Percentiles rank a stretch among this genome's conserved stretches.
Conservation (phyloP, 305 asterid species). For the Ilex paraguariensis region DNA sequence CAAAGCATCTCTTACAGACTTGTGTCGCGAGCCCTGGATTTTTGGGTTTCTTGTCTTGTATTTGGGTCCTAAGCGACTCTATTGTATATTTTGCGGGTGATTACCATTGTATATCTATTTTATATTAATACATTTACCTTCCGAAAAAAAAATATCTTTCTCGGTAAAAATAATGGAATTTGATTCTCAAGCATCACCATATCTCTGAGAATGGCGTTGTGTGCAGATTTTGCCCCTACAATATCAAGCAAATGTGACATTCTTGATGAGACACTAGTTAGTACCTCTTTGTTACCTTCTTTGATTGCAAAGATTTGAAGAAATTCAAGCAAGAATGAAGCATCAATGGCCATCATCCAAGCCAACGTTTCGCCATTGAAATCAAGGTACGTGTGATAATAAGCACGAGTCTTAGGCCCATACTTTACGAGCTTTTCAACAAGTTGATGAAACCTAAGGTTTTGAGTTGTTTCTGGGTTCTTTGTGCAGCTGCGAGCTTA, state of each 20-base stretch:
- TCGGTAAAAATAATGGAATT: conserved; percentile 29
- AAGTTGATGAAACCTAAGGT: conserved; percentile 24
- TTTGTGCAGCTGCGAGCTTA: conserved; percentile 8
- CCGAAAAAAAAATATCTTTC: conserved; percentile 17
- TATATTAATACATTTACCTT: too few species aligned
- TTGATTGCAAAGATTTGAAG: conserved; percentile 16
- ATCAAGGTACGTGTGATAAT: conserved; percentile 34
- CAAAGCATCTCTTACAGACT: too few species aligned
- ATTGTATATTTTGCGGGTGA: too few species aligned
- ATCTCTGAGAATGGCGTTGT: conserved; percentile 35
- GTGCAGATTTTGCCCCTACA: conserved; percentile 19
- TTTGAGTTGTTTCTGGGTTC: conserved; percentile 5
- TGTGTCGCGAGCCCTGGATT: too few species aligned
- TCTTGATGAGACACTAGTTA: conserved; percentile 1
- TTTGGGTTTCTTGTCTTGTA: too few species aligned
- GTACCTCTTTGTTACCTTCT: neutral
- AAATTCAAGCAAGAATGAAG: conserved; percentile 43
- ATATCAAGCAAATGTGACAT: conserved; percentile 10
- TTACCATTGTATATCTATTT: too few species aligned
- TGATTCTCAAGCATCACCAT: conserved; percentile 53
- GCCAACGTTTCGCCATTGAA: conserved; percentile 35
- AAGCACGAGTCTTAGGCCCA: conserved; percentile 35
- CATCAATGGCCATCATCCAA: conserved; percentile 52
- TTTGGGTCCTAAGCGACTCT: too few species aligned
- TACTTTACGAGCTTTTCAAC: conserved; percentile 22